These are phyloP conservation scores for Tulasnella calospora DNA, from an alignment of 768 basidiomycete genomes.

Conservation along the genomic window DNA sequence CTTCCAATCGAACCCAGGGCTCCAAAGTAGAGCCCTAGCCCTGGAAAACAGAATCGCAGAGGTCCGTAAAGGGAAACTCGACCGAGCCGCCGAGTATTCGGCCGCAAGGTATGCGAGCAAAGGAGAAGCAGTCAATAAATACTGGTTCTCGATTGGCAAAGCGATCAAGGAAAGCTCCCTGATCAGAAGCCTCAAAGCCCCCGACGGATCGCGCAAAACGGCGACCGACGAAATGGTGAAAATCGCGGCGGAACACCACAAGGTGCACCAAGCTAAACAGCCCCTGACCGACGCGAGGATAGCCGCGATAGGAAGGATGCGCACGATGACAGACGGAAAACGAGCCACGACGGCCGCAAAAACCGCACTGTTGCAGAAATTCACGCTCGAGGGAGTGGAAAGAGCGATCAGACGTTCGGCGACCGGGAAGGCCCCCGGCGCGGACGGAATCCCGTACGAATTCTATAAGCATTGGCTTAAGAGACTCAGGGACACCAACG, in stretches of 20 bases:
- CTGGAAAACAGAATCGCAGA: neutral
- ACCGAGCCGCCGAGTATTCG: neutral
- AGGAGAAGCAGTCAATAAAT: slow-evolving; percentile 13
- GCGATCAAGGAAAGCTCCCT: neutral
- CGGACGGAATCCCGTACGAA: slow-evolving; percentile 16
- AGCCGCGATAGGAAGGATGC: neutral
- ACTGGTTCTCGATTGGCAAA: slow-evolving; percentile 1
- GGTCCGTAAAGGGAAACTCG: neutral
- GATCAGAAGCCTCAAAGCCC: neutral
- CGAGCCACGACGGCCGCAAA: too few relatives aligned
- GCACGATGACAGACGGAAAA: neutral
- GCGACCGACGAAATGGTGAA: neutral
- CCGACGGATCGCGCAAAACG: neutral
- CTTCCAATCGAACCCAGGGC: neutral
- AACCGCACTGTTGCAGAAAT: neutral
- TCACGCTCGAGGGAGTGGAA: neutral
- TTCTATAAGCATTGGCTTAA: slow-evolving; percentile 11
- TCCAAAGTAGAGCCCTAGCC: neutral
- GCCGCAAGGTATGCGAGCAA: slow-evolving; percentile 5
- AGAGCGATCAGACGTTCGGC: neutral
- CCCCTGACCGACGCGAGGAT: neutral
- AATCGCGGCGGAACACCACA: slow-evolving; percentile 7
- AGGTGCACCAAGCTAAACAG: neutral
- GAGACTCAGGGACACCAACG: neutral
- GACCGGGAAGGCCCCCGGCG: neutral